Base-by-base conservation (phyloP, 2,329 filamentous ascomycete genomes). In the Sclerotinia spermophila region DNA sequence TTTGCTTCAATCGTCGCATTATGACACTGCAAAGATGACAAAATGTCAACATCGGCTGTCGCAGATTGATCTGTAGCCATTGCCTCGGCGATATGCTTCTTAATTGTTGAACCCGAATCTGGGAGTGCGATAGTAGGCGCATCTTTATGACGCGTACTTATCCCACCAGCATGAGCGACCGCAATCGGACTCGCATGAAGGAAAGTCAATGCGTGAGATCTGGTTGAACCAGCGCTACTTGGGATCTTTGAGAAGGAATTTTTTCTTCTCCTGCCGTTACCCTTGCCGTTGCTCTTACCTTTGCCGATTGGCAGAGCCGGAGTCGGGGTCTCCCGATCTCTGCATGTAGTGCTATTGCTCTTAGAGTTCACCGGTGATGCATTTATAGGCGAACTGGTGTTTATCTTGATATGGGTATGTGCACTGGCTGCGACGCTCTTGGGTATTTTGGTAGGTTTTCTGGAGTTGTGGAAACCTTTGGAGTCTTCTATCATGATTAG, bases 281-380 rank as follows among this genome's bases (percentile, higher is more conserved):
- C 1, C 1, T n/a, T 48, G 3, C 3, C n/a, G n/a, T 17, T 53
- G 5, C 13, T 0, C n/a, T 27, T 2, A 7, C n/a, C 3, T 5
- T 27, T 53, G 2, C n/a, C 1, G 17, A 27, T 53, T 5, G 2
- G 3, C 8, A 15, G 21, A 15, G 11, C 3, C 2, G 27, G 30
- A 35, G 30, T 38, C 5, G 27, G 5, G 15, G 21, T 35, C 11
- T 48, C 6, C 2, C 6, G 30, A 2, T 21, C 51, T 3, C 4
- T 15, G 51, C 35, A 4, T 19, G 61, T 3, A n/a, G n/a, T 2
- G 3, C 3, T 1, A 13, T 7, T 11, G 3, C 38, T 40, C 40
- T 44, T 4, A 2, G 27, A 30, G 17, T 44, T 44, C 2, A 21
- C 17, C 13, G 17, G 58, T 5, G 35, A 27, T 7, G 5, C 15